These are phyloP conservation scores for Colletotrichum godetiae DNA, from an alignment of 2,329 filamentous ascomycete genomes.

Conservation along the genomic window DNA sequence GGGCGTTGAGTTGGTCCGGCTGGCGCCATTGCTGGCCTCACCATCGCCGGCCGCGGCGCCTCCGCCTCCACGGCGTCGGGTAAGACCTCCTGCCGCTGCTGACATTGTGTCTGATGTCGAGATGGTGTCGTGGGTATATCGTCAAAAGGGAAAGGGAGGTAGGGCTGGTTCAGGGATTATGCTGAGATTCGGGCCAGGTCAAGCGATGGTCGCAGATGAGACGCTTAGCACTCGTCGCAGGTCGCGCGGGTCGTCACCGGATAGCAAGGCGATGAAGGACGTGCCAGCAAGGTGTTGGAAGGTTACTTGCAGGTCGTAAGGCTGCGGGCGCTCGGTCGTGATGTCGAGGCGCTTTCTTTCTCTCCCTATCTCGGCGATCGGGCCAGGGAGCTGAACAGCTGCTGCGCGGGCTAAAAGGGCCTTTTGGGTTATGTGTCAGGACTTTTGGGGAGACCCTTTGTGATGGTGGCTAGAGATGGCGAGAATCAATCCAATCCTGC, in stretches of 20 bases:
- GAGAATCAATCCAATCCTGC: constrained; percentile 21
- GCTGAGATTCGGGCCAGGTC: constrained; percentile 15
- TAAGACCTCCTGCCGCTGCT: constrained; percentile 56
- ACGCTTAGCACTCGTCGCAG: constrained; percentile 10
- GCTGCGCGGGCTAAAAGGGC: constrained; percentile 5
- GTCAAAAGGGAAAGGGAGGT: constrained; percentile 25
- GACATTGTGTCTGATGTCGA: constrained; percentile 29
- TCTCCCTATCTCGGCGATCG: constrained; percentile 34
- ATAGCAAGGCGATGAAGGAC: constrained; percentile 1
- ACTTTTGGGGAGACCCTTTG: constrained; percentile 2
- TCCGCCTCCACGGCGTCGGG: constrained; percentile 73
- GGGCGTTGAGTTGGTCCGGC: constrained; percentile 67
- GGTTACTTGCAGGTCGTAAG: constrained; percentile 8
- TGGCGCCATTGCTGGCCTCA: constrained; percentile 60
- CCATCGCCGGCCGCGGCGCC: constrained; percentile 73
- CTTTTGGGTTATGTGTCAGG: constrained; percentile 8
- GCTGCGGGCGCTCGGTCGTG: constrained; percentile 23
- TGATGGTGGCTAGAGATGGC: constrained; percentile 2
- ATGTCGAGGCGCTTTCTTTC: constrained; percentile 26
- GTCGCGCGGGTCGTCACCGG: constrained; percentile 11
- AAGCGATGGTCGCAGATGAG: constrained; percentile 26
- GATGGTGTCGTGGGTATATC: constrained; percentile 25
- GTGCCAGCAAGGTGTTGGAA: neutral
- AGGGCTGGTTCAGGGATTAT: constrained; percentile 11
- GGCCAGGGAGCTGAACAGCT: constrained; percentile 27